Conservation (phyloP, 1,284 basidiomycete genomes). For the Rugosomyces carneus region DNA sequence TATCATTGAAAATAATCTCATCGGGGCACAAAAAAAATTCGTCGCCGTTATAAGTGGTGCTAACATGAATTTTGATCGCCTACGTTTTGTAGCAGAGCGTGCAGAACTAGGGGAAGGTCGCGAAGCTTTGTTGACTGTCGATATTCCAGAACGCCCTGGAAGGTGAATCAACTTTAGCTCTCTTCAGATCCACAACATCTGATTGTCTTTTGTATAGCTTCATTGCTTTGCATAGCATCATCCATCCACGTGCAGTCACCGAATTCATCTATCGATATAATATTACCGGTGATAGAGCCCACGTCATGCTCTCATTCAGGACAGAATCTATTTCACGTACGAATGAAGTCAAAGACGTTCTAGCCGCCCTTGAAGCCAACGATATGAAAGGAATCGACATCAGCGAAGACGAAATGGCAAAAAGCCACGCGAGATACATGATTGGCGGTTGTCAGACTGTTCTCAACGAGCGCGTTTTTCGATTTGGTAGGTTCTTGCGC, state of each 20-base stretch:
- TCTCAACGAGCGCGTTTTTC: slow-evolving; percentile 82
- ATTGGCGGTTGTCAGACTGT: slow-evolving; percentile 82
- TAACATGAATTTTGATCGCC: slow-evolving; percentile 97
- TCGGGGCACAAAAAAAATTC: slow-evolving; percentile 82
- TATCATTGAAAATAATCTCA: slow-evolving; percentile 75
- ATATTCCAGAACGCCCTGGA: slow-evolving; percentile 89
- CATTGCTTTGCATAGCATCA: slow-evolving; percentile 78
- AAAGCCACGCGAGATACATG: slow-evolving; percentile 92
- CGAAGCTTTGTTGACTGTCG: slow-evolving; percentile 89
- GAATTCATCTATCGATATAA: slow-evolving; percentile 95
- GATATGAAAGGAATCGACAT: slow-evolving; percentile 88
- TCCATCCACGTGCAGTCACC: slow-evolving; percentile 91
- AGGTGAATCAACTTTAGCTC: slow-evolving; percentile 48
- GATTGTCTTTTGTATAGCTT: slow-evolving; percentile 52
- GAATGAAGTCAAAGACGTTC: slow-evolving; percentile 65
- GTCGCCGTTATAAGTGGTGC: slow-evolving; percentile 93
- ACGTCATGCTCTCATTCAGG: slow-evolving; percentile 90
- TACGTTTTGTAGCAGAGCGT: slow-evolving; percentile 96
- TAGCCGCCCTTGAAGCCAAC: slow-evolving; percentile 52
- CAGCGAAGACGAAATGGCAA: slow-evolving; percentile 93
- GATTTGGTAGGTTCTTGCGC: slow-evolving; percentile 63
- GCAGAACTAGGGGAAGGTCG: slow-evolving; percentile 95
- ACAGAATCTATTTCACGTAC: slow-evolving; percentile 60
- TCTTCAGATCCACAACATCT: slow-evolving; percentile 1
- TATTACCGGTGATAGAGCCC: slow-evolving; percentile 55